phyloP scores from a whole-genome alignment of 2,329 filamentous ascomycete species.

The Cercospora sp. region DNA sequence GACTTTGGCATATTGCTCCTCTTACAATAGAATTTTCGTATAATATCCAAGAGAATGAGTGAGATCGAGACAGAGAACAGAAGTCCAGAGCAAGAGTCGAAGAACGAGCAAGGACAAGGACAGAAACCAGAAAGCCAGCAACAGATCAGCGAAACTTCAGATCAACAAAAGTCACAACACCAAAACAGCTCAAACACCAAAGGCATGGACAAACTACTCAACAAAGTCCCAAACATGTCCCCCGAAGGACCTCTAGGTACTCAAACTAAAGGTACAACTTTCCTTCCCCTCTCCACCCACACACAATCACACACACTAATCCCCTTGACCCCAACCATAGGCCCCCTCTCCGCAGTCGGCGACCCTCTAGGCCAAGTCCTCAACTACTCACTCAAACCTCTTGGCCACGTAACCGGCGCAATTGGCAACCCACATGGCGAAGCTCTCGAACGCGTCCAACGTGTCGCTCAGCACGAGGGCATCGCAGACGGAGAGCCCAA shows the following conservation, averaged over 20 bases:
- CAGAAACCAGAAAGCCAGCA: not conserved
- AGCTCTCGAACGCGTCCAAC: constrained; percentile 30
- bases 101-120: not conserved
- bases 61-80: not conserved
- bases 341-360: constrained; percentile 36
- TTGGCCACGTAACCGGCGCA: constrained; percentile 35
- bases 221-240: constrained; percentile 31
- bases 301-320: no score
- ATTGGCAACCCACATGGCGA: constrained; percentile 36
- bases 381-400: constrained; percentile 33
- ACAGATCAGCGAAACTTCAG: not conserved
- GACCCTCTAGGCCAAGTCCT: constrained; percentile 40
- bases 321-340: constrained; percentile 21
- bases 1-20: not conserved
- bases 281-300: not conserved
- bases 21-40: no score
- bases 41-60: not conserved
- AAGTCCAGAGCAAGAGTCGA: not conserved
- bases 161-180: not conserved
- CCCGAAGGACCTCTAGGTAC: constrained; percentile 32
- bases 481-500: constrained; percentile 14
- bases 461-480: constrained; percentile 30
- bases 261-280: constrained; percentile 26
- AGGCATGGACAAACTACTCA: constrained; percentile 21
- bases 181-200: not conserved